Evolutionary conservation across 495 filamentous ascomycete genomes (phyloP).

Genomic region (Hyaloscypha finlandica): DNA sequence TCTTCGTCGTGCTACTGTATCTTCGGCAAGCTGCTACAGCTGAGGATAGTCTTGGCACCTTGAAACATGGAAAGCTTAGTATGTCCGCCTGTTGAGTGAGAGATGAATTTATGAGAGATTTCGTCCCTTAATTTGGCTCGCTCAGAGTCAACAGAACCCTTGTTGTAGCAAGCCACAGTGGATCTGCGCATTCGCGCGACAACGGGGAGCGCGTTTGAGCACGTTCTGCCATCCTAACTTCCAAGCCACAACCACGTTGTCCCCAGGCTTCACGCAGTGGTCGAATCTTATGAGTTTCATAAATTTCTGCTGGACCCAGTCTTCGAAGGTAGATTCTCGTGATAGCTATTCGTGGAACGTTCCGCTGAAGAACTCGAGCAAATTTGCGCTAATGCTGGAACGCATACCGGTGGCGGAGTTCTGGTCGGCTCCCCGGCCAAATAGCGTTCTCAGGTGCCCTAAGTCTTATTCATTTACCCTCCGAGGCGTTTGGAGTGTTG

Average conservation of each 20-base stretch:
- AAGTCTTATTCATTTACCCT: neutral
- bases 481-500: neutral
- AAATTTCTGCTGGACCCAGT: neutral
- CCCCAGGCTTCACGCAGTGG: neutral
- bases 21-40: too few species aligned
- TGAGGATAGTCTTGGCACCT: too few species aligned
- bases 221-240: neutral
- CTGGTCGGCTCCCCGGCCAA: neutral
- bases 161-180: neutral
- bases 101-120: too few species aligned
- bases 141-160: neutral
- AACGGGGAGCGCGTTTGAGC: conserved; percentile 10
- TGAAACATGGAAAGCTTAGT: too few species aligned
- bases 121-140: neutral
- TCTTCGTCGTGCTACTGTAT: too few species aligned
- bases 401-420: neutral
- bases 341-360: neutral
- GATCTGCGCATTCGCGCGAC: neutral
- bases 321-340: neutral
- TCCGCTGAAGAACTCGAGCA: neutral
- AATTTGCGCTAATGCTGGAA: neutral
- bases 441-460: neutral
- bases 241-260: neutral
- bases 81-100: too few species aligned
- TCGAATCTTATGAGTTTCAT: neutral